Percentiles rank a stretch among this genome's conserved stretches.
phyloP scores from a whole-genome alignment of 2,329 filamentous ascomycete species.

The Daldinia eschscholtzii region DNA sequence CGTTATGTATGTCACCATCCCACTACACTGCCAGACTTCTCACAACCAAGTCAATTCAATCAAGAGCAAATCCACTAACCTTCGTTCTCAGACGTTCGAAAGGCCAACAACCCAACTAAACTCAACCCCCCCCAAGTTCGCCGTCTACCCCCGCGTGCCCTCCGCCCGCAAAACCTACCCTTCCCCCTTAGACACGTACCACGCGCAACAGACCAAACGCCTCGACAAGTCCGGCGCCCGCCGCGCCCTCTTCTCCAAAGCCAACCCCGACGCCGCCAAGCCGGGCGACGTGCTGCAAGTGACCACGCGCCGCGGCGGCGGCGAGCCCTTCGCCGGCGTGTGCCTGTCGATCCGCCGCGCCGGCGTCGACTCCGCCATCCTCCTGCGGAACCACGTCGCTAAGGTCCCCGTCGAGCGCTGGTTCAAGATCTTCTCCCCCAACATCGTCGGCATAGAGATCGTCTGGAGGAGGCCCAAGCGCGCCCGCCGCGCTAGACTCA shows the following conservation, averaged over 20 bases:
- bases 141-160: slow-evolving; percentile 68
- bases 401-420: slow-evolving; percentile 95
- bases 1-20: slow-evolving; percentile 41
- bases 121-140: slow-evolving; percentile 60
- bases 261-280: slow-evolving; percentile 82
- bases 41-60: no score
- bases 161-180: slow-evolving; percentile 68
- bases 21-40: not conserved
- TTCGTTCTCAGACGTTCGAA: slow-evolving; percentile 47
- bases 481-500: slow-evolving; percentile 87
- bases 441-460: slow-evolving; percentile 91
- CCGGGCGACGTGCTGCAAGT: slow-evolving; percentile 93
- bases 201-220: slow-evolving; percentile 74
- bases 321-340: slow-evolving; percentile 91
- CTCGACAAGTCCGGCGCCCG: slow-evolving; percentile 90
- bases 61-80: slow-evolving; percentile 20
- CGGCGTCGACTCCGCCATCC: slow-evolving; percentile 89
- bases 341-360: slow-evolving; percentile 87
- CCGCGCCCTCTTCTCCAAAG: slow-evolving; percentile 81
- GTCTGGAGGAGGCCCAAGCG: slow-evolving; percentile 88
- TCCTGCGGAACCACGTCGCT: slow-evolving; percentile 88
- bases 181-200: slow-evolving; percentile 77
- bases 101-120: slow-evolving; percentile 50
- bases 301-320: slow-evolving; percentile 76
- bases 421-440: slow-evolving; percentile 94